phyloP scores from a whole-genome alignment of 192 early-diverging fungal genomes.

The Linnemannia hyalina region DNA sequence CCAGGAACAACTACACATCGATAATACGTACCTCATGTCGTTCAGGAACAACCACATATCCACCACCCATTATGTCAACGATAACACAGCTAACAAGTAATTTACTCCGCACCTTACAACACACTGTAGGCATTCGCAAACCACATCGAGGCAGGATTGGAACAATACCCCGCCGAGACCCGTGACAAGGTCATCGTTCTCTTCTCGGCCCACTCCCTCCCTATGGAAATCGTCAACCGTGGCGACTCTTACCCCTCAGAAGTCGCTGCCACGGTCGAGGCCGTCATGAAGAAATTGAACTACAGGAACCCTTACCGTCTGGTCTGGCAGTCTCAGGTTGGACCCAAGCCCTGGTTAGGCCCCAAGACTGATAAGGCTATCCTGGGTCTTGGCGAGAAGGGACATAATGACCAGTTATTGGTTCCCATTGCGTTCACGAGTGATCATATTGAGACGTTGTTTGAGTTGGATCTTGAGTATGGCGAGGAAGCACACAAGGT shows the following conservation, averaged over 20 bases:
- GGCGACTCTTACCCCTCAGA: conserved; percentile 92
- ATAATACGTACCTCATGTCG: too few species aligned
- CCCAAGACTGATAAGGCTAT: conserved; percentile 90
- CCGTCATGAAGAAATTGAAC: conserved; percentile 82
- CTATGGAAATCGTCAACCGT: conserved; percentile 91
- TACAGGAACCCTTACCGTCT: conserved; percentile 87
- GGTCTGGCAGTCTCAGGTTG: conserved; percentile 97
- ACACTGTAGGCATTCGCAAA: conserved; percentile 77
- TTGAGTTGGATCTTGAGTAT: conserved; percentile 96
- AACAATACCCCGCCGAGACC: conserved; percentile 72
- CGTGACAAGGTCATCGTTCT: conserved; percentile 84
- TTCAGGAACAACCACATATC: not conserved
- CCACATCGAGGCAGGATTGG: conserved; percentile 79
- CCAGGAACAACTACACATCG: too few species aligned
- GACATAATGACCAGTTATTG: conserved; percentile 84
- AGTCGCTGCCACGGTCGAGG: conserved; percentile 86
- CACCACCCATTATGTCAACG: too few species aligned
- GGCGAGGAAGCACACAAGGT: conserved; percentile 86
- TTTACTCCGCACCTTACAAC: not conserved
- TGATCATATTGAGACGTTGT: conserved; percentile 98
- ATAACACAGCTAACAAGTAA: not conserved
- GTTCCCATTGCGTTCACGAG: conserved; percentile 97
- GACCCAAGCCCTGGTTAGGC: conserved; percentile 92
- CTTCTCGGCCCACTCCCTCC: conserved; percentile 97
- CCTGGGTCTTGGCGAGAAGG: conserved; percentile 79